phyloP scores from a whole-genome alignment of 805 yeast genomes.

The Torulaspora maleeae region DNA sequence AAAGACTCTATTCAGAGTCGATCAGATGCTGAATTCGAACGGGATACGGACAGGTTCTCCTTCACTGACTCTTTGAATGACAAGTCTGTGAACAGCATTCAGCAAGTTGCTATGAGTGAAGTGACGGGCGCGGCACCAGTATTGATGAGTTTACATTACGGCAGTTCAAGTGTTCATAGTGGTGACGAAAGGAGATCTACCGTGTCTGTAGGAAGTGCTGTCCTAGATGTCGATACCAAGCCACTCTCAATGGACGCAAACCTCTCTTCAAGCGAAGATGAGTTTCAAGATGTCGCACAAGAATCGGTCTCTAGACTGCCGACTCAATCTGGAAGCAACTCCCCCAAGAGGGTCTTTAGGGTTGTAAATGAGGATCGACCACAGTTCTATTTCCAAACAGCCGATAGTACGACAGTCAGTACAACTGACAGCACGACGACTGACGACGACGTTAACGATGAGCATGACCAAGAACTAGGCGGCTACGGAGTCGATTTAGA shows the following conservation, averaged over 20 bases:
- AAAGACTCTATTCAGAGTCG: background rate
- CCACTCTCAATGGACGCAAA: no score
- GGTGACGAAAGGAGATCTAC: background rate
- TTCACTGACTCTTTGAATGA: constrained; percentile 19
- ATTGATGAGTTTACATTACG: constrained; percentile 6
- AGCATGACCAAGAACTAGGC: background rate
- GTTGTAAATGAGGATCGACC: constrained; percentile 33
- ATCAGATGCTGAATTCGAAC: constrained; percentile 5
- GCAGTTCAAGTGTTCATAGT: background rate
- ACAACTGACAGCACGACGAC: constrained; percentile 1
- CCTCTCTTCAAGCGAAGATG: background rate
- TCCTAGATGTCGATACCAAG: no score
- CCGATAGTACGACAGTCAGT: constrained; percentile 14
- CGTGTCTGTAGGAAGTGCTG: background rate
- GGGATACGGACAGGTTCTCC: constrained; percentile 19
- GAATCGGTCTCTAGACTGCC: background rate
- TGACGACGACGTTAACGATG: constrained; percentile 1
- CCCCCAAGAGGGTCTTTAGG: constrained; percentile 21
- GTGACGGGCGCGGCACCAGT: constrained; percentile 15
- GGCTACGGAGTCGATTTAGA: no score
- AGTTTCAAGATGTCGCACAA: background rate
- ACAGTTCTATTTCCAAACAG: constrained; percentile 23
- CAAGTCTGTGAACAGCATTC: constrained; percentile 19
- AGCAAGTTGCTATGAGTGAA: constrained; percentile 16
- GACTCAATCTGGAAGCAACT: background rate